phyloP scores from a whole-genome alignment of 75 land plant genomes.

The Picea glauca region DNA sequence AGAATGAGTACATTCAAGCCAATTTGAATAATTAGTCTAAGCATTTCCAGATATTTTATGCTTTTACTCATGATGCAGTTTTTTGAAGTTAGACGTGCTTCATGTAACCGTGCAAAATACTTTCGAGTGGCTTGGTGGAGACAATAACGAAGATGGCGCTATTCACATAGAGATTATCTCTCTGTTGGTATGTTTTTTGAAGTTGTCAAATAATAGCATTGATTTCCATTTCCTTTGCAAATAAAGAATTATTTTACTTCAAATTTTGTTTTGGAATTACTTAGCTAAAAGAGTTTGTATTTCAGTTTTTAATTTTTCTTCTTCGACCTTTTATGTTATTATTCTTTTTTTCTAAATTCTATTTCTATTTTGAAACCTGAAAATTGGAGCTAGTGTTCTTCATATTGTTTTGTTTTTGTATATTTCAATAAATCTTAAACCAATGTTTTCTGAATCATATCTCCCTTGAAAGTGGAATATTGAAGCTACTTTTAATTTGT shows the following conservation, averaged over 20 bases:
- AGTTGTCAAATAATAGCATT: not conserved
- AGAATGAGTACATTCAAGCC: not conserved
- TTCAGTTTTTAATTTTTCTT: not conserved
- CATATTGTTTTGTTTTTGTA: not conserved
- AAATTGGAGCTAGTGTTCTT: not conserved
- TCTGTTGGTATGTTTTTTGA: constrained; percentile 41
- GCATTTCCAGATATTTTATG: not conserved
- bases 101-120: constrained; percentile 74
- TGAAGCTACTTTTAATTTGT: too few relatives aligned
- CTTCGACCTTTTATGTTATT: too few relatives aligned
- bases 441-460: not conserved
- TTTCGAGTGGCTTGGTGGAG: constrained; percentile 77
- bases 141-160: constrained; percentile 64
- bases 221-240: not conserved
- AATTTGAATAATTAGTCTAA: not conserved
- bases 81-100: constrained; percentile 83
- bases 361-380: too few relatives aligned
- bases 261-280: not conserved
- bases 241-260: not conserved
- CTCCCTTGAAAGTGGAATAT: too few relatives aligned
- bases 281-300: not conserved
- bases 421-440: not conserved
- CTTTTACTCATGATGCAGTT: constrained; percentile 46
- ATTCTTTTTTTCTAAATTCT: too few relatives aligned
- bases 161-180: constrained; percentile 64